Base-by-base conservation (phyloP, 1,284 basidiomycete species). In the Ustilago esculenta region DNA sequence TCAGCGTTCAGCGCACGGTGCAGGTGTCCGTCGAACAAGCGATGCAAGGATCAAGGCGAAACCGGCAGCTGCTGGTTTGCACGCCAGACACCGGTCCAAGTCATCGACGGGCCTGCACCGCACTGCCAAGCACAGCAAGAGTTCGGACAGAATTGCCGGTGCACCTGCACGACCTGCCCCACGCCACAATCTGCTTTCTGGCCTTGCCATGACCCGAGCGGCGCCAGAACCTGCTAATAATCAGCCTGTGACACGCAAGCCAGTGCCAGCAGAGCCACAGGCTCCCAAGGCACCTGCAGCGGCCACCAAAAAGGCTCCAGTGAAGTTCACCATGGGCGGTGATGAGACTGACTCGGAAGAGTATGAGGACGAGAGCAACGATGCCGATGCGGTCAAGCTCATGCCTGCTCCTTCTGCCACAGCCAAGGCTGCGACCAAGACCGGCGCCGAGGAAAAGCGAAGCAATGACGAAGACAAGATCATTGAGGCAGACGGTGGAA, bases 261-360 rank as follows among this genome's bases (percentile, higher is more conserved):
- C 65, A 6, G 65, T 68, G 2, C 58, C 65, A 8, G 17, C 49
- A 6, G 36, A 41, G 41, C 15, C 32, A 21, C 36, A 44, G 27
- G 44, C 45, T 20, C 20, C 52, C 24, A 44, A 48, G 21, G 51
- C 57, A 20, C 18, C 60, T 15, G 42, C 49, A 5, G 33, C 65
- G 5, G 37, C 60, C 2, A 33, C 52, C 5, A 67, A 61, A 44
- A 72, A 64, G 50, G 57, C 58, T 37, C 69, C 69, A 4, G 69
- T 67, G 58, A 67, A 61, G 45, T 81, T 81, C 40, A 80, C 63
- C 30, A 78, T 79, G 60, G 80, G 80, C 20, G 68, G 58, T 41
- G 76, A 73, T 40, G 77, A 77, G 41, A 66, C 53, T 10, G 75
- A 77, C 37, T 72, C 69, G 32, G 76, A 75, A 3, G 70, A 70